Evolutionary conservation across 2,329 filamentous ascomycete genomes (phyloP), one percentile per base, ranked within the genome.

Genomic region (Penicillium sp.): DNA sequence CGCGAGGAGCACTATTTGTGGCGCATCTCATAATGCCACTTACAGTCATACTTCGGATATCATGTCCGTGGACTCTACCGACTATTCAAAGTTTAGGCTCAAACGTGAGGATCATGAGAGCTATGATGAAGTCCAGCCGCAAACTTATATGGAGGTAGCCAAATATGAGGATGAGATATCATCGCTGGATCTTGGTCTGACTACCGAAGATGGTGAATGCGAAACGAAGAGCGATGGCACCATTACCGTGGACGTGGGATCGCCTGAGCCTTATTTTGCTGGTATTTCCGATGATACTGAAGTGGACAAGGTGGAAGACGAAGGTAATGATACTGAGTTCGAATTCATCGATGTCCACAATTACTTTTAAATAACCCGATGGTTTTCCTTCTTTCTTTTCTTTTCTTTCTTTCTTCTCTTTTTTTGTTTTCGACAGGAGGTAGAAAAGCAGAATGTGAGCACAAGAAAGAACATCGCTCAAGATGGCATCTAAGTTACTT

Each of bases 21-120:
- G 66, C 2, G 74, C 74, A 20, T 75, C 73, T 13, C 69, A 71
- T 50, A 55, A 63, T 46, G 72, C 74, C 2, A 76, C 72, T 1
- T 63, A 68, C 39, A 70, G 72, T 7, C 65, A 69, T 31, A 38
- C 32, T 5, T 66, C 67, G 11, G 68, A 73, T 22, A 29, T 66
- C 10, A 24, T 66, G 34, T 69, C 67, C 5, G n/a, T 72, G 22
- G 46, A 57, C 5, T 67, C 64, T 7, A 53, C 54, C 22, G 24
- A 43, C 31, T 39, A 29, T 55, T 29, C 24, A 4, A 24, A 44
- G 16, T 44, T 18, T 18, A 26, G n/a, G 6, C 38, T 45, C 38
- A 42, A 43, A 14, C 35, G 47, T n/a, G 14, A 16, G n/a, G 13
- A 18, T 18, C 2, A 7, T 24, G 18, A 42, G 14, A 32, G 14